phyloP scores from a whole-genome alignment of 768 basidiomycete genomes.

The Tephrocybe sp. region DNA sequence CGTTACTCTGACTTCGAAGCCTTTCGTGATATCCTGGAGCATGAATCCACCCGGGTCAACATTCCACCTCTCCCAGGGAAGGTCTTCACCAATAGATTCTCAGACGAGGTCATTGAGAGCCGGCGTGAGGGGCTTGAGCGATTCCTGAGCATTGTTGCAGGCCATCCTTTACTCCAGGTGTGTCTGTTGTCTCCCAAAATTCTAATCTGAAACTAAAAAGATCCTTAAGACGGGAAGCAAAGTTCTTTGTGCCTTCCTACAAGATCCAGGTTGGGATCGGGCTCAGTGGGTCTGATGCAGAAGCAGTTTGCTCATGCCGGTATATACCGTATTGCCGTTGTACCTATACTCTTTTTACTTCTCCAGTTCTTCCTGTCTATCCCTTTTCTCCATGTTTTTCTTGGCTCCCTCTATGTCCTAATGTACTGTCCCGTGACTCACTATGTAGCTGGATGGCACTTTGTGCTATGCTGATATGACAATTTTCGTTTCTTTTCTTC shows the following conservation, averaged over 20 bases:
- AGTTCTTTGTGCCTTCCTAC: conserved; percentile 92
- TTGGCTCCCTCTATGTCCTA: no score
- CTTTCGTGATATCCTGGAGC: conserved; percentile 96
- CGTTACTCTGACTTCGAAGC: conserved; percentile 95
- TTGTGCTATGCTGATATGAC: no score
- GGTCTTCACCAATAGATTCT: conserved; percentile 97
- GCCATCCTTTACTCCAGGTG: conserved; percentile 95
- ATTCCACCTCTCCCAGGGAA: conserved; percentile 97
- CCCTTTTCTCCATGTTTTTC: no score
- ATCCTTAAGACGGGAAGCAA: conserved; percentile 99
- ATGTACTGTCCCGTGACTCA: no score
- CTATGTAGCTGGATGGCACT: no score
- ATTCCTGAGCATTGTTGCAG: conserved; percentile 94
- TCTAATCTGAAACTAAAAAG: no score
- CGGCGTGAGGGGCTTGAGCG: conserved; percentile 92
- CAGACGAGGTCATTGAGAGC: conserved; percentile 94
- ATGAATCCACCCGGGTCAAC: conserved; percentile 95
- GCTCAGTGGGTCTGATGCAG: conserved; percentile 76
- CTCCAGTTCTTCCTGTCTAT: no score
- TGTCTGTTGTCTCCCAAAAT: conserved; percentile 25
- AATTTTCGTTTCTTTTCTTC: no score
- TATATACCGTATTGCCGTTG: no score
- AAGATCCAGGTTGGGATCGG: conserved; percentile 92
- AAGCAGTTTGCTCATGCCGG: no score
- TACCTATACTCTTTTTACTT: no score